phyloP scores from a whole-genome alignment of 108 stramenopile species.

The Pinguiococcus pyrenoidosus region DNA sequence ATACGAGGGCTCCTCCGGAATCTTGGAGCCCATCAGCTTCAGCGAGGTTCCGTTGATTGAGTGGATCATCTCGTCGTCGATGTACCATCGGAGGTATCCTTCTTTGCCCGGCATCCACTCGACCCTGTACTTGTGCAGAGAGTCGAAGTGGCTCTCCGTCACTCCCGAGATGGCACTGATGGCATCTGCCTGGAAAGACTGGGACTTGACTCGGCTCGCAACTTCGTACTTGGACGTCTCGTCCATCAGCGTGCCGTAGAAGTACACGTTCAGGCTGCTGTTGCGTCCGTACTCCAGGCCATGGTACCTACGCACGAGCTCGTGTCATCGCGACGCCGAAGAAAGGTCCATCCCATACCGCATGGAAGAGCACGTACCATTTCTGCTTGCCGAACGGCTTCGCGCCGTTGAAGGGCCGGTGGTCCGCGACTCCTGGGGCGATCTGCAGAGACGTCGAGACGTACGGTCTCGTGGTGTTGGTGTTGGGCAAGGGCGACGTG shows the following conservation, averaged over 20 bases:
- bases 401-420: slow-evolving; percentile 64
- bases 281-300: slow-evolving; percentile 51
- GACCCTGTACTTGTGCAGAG: slow-evolving; percentile 68
- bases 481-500: slow-evolving; percentile 30
- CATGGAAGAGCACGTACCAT: no score
- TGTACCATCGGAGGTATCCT: slow-evolving; percentile 68
- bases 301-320: slow-evolving; percentile 77
- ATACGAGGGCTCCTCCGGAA: slow-evolving; percentile 80
- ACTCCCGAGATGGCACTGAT: slow-evolving; percentile 72
- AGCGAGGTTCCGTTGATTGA: slow-evolving; percentile 51
- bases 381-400: not conserved
- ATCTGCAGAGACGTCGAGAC: slow-evolving; percentile 76
- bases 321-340: no score
- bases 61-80: slow-evolving; percentile 61
- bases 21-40: slow-evolving; percentile 58
- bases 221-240: slow-evolving; percentile 67
- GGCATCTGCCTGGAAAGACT: slow-evolving; percentile 84
- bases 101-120: slow-evolving; percentile 87
- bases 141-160: slow-evolving; percentile 58
- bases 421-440: slow-evolving; percentile 64
- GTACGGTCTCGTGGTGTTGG: slow-evolving; percentile 61
- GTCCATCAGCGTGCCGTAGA: slow-evolving; percentile 76
- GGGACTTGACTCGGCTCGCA: slow-evolving; percentile 50
- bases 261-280: slow-evolving; percentile 80
- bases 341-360: no score